A percentile compares a stretch with the other conserved stretches of the same genome.
These are phyloP conservation scores for Phialophora macrospora DNA, from an alignment of 2,329 filamentous ascomycete genomes.

Conservation along the genomic window DNA sequence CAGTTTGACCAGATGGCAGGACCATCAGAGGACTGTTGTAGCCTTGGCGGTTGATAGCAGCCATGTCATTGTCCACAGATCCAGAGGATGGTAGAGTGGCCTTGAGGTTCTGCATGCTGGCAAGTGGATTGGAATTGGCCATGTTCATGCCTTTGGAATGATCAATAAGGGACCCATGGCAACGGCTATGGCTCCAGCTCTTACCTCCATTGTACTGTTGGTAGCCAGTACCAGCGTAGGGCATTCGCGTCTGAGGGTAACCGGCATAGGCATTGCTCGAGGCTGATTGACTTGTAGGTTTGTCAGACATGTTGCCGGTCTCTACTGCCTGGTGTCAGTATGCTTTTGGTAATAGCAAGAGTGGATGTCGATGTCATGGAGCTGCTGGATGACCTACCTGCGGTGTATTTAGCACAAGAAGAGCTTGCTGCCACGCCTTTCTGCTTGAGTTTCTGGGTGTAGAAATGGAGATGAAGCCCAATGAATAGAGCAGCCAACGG, in stretches of 20 bases:
- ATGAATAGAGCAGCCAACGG: conserved; percentile 38
- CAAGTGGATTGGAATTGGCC: conserved; percentile 30
- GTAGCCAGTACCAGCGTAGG: conserved; percentile 30
- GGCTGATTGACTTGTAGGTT: conserved; percentile 28
- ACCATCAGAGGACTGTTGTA: conserved; percentile 39
- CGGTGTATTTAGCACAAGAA: conserved; percentile 18
- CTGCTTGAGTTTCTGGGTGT: conserved; percentile 26
- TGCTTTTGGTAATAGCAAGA: not conserved
- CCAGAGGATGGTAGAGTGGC: conserved; percentile 34
- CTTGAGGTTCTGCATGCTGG: conserved; percentile 39
- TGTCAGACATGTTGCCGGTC: conserved; percentile 33
- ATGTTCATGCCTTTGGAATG: conserved; percentile 29
- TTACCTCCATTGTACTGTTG: conserved; percentile 34
- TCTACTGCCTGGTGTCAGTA: conserved; percentile 16
- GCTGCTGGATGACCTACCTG: conserved; percentile 18
- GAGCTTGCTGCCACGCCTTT: conserved; percentile 16
- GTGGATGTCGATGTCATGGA: not conserved
- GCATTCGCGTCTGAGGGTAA: conserved; percentile 33
- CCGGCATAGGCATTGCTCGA: conserved; percentile 28
- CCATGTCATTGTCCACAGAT: conserved; percentile 26
- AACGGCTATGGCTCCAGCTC: conserved; percentile 13
- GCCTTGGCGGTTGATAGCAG: conserved; percentile 30
- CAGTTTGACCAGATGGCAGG: conserved; percentile 39
- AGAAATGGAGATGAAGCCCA: conserved; percentile 29
- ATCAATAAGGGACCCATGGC: conserved; percentile 9